A percentile compares a stretch with the other conserved stretches of the same genome.
phyloP scores from a whole-genome alignment of 768 basidiomycete species.

The Leccinellum albellum region DNA sequence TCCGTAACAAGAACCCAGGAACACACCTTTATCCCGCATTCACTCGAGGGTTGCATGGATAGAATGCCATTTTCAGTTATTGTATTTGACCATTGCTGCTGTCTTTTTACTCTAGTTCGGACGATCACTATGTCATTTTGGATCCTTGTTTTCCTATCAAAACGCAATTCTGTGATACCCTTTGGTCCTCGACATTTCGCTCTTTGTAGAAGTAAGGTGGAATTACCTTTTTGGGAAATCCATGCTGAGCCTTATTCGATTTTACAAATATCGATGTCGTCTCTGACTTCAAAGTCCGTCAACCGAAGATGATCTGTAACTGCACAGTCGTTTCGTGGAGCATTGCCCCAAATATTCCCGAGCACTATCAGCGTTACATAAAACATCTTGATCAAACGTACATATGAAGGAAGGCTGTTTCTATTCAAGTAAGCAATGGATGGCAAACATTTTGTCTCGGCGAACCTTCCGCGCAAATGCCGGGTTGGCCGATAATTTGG shows the following conservation, averaged over 20 bases:
- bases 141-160: not conserved
- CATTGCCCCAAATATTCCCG: not conserved
- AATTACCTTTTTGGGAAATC: not conserved
- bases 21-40: not conserved
- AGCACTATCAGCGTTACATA: not conserved
- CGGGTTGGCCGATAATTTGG: not conserved
- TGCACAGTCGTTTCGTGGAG: no score
- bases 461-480: not conserved
- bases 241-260: not conserved
- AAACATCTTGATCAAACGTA: no score
- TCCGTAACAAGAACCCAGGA: slow-evolving; percentile 1
- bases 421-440: not conserved
- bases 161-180: slow-evolving; percentile 8
- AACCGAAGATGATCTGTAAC: not conserved
- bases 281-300: not conserved
- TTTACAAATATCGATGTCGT: not conserved
- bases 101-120: slow-evolving; percentile 1
- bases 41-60: not conserved
- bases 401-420: not conserved
- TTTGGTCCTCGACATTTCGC: not conserved
- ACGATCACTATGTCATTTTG: not conserved
- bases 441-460: not conserved
- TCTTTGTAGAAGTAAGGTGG: not conserved
- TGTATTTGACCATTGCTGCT: not conserved
- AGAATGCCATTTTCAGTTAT: not conserved